phyloP scores from a whole-genome alignment of 345 rosid genomes.

The Punica granatum region DNA sequence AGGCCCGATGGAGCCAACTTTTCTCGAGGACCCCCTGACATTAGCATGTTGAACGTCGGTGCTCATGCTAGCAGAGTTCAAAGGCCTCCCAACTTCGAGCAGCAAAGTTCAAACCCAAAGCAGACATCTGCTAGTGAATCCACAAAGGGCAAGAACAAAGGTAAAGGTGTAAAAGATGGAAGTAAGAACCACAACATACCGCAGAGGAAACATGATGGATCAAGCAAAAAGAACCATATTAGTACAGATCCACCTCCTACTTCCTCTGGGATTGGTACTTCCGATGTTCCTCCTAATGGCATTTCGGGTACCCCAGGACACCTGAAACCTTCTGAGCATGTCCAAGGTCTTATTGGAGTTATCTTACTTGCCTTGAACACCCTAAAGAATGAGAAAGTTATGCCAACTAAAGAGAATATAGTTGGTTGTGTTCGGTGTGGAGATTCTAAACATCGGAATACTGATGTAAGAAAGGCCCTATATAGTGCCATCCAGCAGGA shows the following conservation, averaged over 20 bases:
- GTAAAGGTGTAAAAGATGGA: conserved; percentile 22
- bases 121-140: conserved; percentile 15
- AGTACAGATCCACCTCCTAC: conserved; percentile 15
- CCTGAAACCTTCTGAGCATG: conserved; percentile 27
- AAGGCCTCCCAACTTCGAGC: conserved; percentile 14
- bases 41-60: conserved; percentile 18
- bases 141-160: conserved; percentile 9
- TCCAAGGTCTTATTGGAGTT: conserved; percentile 39
- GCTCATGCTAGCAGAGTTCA: conserved; percentile 15
- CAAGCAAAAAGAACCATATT: conserved; percentile 11
- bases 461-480: conserved; percentile 35
- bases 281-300: conserved; percentile 12
- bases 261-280: conserved; percentile 9
- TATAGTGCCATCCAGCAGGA: conserved; percentile 31
- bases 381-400: too few species aligned
- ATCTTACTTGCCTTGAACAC: too few species aligned
- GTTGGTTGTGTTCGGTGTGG: conserved; percentile 35
- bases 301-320: conserved; percentile 27
- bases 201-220: conserved; percentile 7
- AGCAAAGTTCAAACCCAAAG: conserved; percentile 17
- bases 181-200: conserved; percentile 8
- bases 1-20: conserved; percentile 18
- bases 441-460: conserved; percentile 33
- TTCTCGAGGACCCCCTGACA: conserved; percentile 19
- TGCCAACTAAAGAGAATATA: conserved; percentile 31